phyloP scores from a whole-genome alignment of 2,329 filamentous ascomycete species.

The Colletotrichum filicis region DNA sequence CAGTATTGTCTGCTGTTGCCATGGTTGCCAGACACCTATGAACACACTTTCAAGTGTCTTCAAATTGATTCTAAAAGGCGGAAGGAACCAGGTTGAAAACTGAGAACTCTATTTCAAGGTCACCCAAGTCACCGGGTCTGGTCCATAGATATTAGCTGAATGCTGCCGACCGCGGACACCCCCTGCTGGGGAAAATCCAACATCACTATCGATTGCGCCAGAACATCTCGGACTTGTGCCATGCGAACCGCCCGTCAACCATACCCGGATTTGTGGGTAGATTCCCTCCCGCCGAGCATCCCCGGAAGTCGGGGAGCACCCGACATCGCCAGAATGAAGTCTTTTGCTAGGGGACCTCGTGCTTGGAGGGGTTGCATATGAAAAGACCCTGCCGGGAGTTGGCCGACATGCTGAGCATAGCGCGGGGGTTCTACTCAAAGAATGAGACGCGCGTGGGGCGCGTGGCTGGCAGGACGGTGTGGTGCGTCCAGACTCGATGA shows the following conservation, averaged over 20 bases:
- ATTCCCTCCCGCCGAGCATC: neutral
- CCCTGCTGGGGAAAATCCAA: neutral
- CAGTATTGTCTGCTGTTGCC: neutral
- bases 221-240: slow-evolving; percentile 25
- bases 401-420: neutral
- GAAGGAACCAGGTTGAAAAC: too few relatives aligned
- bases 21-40: neutral
- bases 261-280: slow-evolving; percentile 3
- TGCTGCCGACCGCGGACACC: neutral
- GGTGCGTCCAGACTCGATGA: neutral
- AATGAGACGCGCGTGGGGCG: slow-evolving; percentile 4
- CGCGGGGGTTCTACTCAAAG: neutral
- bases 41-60: neutral
- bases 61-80: neutral
- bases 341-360: neutral
- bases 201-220: slow-evolving; percentile 21
- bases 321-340: neutral
- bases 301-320: slow-evolving; percentile 16
- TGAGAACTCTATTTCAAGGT: neutral
- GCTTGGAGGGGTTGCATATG: neutral
- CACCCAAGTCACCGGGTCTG: neutral
- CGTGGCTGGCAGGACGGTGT: neutral
- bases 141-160: slow-evolving; percentile 2
- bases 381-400: slow-evolving; percentile 23
- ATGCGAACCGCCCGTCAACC: neutral